Evolutionary conservation across 805 yeast genomes (phyloP), one percentile per base, ranked within the genome.

Genomic region (Wickerhamiella parazyma): DNA sequence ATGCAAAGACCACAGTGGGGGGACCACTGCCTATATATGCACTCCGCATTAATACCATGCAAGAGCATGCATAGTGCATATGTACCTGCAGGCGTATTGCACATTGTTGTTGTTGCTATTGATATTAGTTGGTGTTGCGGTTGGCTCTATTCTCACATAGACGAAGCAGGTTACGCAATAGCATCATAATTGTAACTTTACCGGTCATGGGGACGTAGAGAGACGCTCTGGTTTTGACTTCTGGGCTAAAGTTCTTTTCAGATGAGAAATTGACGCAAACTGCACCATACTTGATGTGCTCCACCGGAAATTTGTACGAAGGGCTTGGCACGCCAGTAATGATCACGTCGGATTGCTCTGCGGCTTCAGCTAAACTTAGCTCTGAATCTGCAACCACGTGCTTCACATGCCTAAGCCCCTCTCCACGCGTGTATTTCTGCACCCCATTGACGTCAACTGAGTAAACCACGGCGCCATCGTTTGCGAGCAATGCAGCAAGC

Each of bases 381-480:
- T 59, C 61, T 17, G 72, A 61, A 46, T 77, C 81, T 42, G 73
- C 72, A 11, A 86, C 95, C 49, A 78, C 80, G 61, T 91, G 98
- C 57, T 87, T 78, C 45, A 71, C 75, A 54, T 80, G 74, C 57
- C 74, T 75, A 54, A 91, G 68, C 33, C 94, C 94, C 54, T 84
- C 94, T 28, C 98, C 98, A 55, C 98, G 73, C 17, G 95, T 89
- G 64, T 83, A 91, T 59, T 77, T 76, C 62, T 91, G 97, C 49
- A 86, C 76, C 53, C 85, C 82, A 55, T 80, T 77, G 41, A 91
- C 65, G 58, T 91, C 97, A 2, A 78, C 89, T 1, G 97, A 87
- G 60, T 81, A 91, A 2, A 91, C 97, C 1, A 79, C 80, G 18
- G 98, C 98, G 49, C 98, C 98, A 58, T 91, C 98, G 57, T 91